Percentiles rank a stretch among this genome's conserved stretches.
Conservation (phyloP, 1,139 yeast genomes). For the Lodderomyces parapsilosis region DNA sequence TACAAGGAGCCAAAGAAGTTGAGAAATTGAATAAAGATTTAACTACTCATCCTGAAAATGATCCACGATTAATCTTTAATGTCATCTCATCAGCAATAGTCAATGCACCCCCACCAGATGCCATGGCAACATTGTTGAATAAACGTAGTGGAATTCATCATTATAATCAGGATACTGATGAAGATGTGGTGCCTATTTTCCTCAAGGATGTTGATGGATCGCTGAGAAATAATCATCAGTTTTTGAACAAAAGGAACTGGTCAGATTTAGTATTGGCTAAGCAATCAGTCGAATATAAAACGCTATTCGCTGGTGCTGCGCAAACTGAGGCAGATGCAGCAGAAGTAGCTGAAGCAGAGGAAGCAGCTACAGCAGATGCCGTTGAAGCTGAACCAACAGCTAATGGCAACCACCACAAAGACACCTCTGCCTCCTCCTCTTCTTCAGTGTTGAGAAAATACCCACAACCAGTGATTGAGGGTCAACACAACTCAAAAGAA, state of each 20-base stretch:
- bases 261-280: constrained; percentile 42
- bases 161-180: constrained; percentile 63
- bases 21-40: constrained; percentile 38
- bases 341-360: neutral
- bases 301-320: constrained; percentile 15
- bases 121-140: constrained; percentile 70
- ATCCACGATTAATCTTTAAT: constrained; percentile 77
- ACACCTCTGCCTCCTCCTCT: neutral
- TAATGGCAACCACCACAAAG: neutral
- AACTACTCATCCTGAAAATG: constrained; percentile 56
- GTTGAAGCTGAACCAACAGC: neutral
- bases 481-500: constrained; percentile 4
- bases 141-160: constrained; percentile 69
- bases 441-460: constrained; percentile 18
- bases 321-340: constrained; percentile 9
- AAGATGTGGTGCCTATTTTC: constrained; percentile 78
- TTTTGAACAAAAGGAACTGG: constrained; percentile 72
- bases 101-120: constrained; percentile 89
- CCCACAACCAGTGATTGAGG: constrained; percentile 29
- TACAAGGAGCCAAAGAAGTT: constrained; percentile 22
- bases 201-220: constrained; percentile 58
- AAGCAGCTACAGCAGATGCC: constrained; percentile 2
- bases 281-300: constrained; percentile 28
- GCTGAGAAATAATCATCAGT: constrained; percentile 52
- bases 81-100: constrained; percentile 86